Base-by-base conservation (phyloP, 2,329 filamentous ascomycete genomes). In the Cyclaneusma minus region DNA sequence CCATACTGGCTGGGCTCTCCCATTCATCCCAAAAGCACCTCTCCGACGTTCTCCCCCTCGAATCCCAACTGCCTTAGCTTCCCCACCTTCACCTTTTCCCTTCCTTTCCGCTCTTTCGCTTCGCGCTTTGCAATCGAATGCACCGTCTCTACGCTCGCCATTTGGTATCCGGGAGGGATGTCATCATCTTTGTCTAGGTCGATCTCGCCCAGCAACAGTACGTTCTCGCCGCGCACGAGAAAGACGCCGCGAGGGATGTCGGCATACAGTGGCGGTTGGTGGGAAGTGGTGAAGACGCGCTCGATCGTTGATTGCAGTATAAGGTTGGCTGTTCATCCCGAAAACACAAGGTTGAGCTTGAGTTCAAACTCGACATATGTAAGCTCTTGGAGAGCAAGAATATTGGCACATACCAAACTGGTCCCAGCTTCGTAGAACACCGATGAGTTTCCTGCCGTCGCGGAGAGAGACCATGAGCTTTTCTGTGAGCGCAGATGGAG, bases 111-210 rank as follows among this genome's bases (percentile, higher is more conserved):
- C 29, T 64, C 60, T 4, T 53, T 58, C 36, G 80, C 77, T 47
- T 74, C 70, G 45, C 78, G 65, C 51, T 81, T 79, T 36, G 77
- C 78, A 22, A 89, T 52, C 34, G 66, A 68, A 37, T 75, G 71
- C 19, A 92, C 81, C 35, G 75, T 56, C 24, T 76, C 67, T 24
- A 72, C 58, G 1, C 81, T 64, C 2, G 72, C 83, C 36, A 50
- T 46, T 42, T 69, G 58, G 36, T 78, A 83, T 16, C 74, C 71
- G 4, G 62, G 51, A 1, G 82, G 83, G 9, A 83, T 64, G 31
- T 91, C 75, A 50, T 98, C 89, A 52, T 98, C 89, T 46, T 79
- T 83, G 58, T 98, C 89, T 13, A 98, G 69, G 50, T 98, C 89
- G 43, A 98, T 92, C 54, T 95, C 91, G 19, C 89, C 89, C 11